Evolutionary conservation across 495 filamentous ascomycete genomes (phyloP).

Genomic region (Haplographium delicatum): DNA sequence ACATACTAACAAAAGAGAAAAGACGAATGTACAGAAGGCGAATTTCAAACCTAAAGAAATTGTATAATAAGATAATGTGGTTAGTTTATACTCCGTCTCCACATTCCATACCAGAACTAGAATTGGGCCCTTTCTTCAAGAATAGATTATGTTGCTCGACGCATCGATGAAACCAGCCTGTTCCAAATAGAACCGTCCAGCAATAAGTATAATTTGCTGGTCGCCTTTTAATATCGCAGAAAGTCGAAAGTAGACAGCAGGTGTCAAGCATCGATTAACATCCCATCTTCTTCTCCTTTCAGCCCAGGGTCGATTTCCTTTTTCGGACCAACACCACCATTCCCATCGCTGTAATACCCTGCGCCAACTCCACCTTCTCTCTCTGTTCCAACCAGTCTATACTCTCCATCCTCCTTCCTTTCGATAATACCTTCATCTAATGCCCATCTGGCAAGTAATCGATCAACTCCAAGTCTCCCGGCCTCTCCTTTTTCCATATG

Average conservation of each 20-base stretch:
- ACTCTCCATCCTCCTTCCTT: conserved; percentile 42
- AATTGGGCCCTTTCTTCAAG: too few relatives aligned
- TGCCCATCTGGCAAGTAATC: conserved; percentile 49
- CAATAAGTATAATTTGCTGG: neutral
- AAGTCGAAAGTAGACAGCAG: neutral
- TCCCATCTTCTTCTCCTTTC: conserved; percentile 16
- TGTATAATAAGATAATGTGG: too few relatives aligned
- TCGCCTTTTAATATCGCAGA: too few relatives aligned
- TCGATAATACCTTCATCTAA: conserved; percentile 54
- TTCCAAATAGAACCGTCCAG: too few relatives aligned
- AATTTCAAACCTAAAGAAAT: too few relatives aligned
- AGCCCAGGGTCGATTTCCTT: conserved; percentile 15
- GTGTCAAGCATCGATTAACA: conserved; percentile 17
- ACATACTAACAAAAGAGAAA: too few relatives aligned
- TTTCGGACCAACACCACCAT: conserved; percentile 13
- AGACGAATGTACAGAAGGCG: too few relatives aligned
- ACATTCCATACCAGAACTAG: too few relatives aligned
- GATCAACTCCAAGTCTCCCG: conserved; percentile 43
- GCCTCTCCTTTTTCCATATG: conserved; percentile 72
- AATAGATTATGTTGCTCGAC: too few relatives aligned
- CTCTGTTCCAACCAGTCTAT: conserved; percentile 36
- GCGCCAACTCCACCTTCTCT: conserved; percentile 19
- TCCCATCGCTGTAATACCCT: conserved; percentile 26
- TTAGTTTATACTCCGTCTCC: too few relatives aligned
- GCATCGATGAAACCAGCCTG: too few relatives aligned